phyloP scores from a whole-genome alignment of 805 yeast species.

The Suhomyces kilbournensis region DNA sequence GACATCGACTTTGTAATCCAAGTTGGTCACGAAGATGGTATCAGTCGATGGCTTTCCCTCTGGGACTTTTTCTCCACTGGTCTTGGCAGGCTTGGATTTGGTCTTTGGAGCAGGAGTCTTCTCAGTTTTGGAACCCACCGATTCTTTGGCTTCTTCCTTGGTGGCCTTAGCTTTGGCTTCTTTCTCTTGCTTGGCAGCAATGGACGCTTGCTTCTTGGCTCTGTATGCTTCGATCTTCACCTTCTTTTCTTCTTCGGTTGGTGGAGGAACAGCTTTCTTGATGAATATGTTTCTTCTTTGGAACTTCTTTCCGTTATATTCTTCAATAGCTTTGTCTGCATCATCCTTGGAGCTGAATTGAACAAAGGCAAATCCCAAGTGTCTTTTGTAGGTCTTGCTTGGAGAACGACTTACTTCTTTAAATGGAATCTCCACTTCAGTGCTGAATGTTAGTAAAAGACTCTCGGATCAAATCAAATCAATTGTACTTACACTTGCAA shows the following conservation, averaged over 20 bases:
- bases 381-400: slow-evolving; percentile 39
- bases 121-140: slow-evolving; percentile 8
- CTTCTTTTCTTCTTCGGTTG: slow-evolving; percentile 43
- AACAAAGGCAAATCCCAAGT: slow-evolving; percentile 60
- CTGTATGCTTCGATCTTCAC: slow-evolving; percentile 33
- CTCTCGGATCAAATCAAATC: not conserved
- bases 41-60: slow-evolving; percentile 55
- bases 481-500: slow-evolving; percentile 33
- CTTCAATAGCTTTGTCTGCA: slow-evolving; percentile 44
- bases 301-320: slow-evolving; percentile 41
- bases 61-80: slow-evolving; percentile 17
- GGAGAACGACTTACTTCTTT: slow-evolving; percentile 34
- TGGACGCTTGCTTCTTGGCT: slow-evolving; percentile 18
- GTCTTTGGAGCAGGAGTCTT: not conserved
- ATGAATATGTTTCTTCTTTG: slow-evolving; percentile 49
- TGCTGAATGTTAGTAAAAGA: slow-evolving; percentile 21
- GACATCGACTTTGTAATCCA: slow-evolving; percentile 49
- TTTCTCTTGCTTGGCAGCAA: slow-evolving; percentile 15
- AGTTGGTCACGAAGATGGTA: slow-evolving; percentile 61
- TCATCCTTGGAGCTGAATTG: slow-evolving; percentile 45
- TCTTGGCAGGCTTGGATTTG: slow-evolving; percentile 9
- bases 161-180: slow-evolving; percentile 17
- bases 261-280: slow-evolving; percentile 53
- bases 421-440: slow-evolving; percentile 50
- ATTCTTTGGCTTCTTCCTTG: slow-evolving; percentile 16